A percentile compares a stretch with the other conserved stretches of the same genome.
Evolutionary conservation across 1,284 basidiomycete genomes (phyloP).

Genomic region (Serendipita sp.): DNA sequence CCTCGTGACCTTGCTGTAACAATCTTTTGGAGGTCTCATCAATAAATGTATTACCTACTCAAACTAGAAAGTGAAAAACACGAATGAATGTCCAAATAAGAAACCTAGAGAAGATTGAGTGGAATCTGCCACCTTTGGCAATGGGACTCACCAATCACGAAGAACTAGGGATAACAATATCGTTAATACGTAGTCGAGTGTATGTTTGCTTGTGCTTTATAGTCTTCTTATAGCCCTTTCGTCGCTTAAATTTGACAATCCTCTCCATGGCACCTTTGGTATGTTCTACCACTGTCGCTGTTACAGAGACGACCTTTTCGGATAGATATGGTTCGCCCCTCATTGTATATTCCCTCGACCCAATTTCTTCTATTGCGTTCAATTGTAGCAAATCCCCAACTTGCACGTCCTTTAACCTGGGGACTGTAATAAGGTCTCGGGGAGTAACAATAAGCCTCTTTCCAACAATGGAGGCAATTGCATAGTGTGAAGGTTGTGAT

Average conservation of each 20-base stretch:
- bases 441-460: constrained; percentile 80
- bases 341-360: constrained; percentile 86
- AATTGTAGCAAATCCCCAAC: constrained; percentile 78
- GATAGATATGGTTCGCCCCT: constrained; percentile 57
- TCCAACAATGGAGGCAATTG: constrained; percentile 79
- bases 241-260: constrained; percentile 89
- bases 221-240: constrained; percentile 86
- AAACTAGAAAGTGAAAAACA: neutral
- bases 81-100: neutral
- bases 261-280: constrained; percentile 86
- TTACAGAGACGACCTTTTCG: constrained; percentile 49
- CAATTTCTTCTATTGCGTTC: constrained; percentile 84
- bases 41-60: neutral
- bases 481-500: constrained; percentile 75
- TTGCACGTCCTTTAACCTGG: constrained; percentile 64
- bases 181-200: constrained; percentile 76
- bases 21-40: constrained; percentile 1
- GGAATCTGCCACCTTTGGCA: neutral
- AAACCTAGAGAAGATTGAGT: neutral
- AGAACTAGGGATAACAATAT: constrained; percentile 32
- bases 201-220: constrained; percentile 85
- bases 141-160: neutral
- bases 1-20: neutral
- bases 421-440: constrained; percentile 83
- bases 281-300: constrained; percentile 88